A percentile compares a stretch with the other conserved stretches of the same genome.
Evolutionary conservation across 2,329 filamentous ascomycete genomes (phyloP).

Genomic region (Didymosphaeria variabile): DNA sequence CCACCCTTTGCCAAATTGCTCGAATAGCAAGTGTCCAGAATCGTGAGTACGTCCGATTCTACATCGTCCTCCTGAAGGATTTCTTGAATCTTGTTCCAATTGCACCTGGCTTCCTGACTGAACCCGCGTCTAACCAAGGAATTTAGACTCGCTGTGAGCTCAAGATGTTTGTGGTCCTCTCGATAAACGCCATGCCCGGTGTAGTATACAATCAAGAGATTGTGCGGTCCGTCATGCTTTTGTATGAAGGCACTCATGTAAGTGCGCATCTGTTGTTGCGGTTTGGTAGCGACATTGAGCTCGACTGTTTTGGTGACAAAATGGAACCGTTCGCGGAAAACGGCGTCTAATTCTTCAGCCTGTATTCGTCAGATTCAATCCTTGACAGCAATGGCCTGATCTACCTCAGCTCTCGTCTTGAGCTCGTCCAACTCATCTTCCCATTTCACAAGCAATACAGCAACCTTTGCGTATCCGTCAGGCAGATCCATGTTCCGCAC

Average conservation of each 20-base stretch:
- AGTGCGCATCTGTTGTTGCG: slow-evolving; percentile 45
- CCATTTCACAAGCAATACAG: slow-evolving; percentile 51
- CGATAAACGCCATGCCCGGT: slow-evolving; percentile 48
- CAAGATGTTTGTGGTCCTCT: slow-evolving; percentile 32
- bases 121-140: slow-evolving; percentile 29
- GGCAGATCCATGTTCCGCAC: slow-evolving; percentile 40
- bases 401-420: slow-evolving; percentile 44
- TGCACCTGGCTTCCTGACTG: slow-evolving; percentile 37
- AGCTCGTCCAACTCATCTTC: slow-evolving; percentile 46
- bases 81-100: slow-evolving; percentile 47
- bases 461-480: slow-evolving; percentile 45
- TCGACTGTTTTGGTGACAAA: slow-evolving; percentile 44
- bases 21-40: slow-evolving; percentile 51
- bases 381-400: not conserved
- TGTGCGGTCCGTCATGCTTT: slow-evolving; percentile 41
- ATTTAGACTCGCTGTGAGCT: slow-evolving; percentile 35
- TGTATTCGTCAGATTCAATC: slow-evolving; percentile 18
- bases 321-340: slow-evolving; percentile 42
- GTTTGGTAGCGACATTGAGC: slow-evolving; percentile 41
- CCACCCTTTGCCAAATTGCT: slow-evolving; percentile 7
- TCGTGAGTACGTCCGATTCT: slow-evolving; percentile 47
- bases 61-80: slow-evolving; percentile 37
- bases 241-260: slow-evolving; percentile 40
- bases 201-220: slow-evolving; percentile 51
- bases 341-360: slow-evolving; percentile 38